phyloP scores from a whole-genome alignment of 192 early-diverging fungal genomes.

The Coemansia sp. region DNA sequence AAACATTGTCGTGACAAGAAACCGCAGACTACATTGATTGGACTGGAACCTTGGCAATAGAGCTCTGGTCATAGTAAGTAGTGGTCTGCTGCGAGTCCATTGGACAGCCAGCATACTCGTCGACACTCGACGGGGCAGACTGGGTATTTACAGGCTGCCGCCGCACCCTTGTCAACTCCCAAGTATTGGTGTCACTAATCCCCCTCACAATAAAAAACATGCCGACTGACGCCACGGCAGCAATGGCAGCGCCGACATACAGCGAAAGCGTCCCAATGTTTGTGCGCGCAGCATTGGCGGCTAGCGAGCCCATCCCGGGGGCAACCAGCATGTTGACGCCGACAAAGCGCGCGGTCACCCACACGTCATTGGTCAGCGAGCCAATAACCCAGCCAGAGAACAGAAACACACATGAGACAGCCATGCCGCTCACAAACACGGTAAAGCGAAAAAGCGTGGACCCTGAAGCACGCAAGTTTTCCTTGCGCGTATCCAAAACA shows the following conservation, averaged over 20 bases:
- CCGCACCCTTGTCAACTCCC: conserved; percentile 13
- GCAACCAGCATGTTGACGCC: conserved; percentile 5
- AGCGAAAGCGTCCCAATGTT: background rate
- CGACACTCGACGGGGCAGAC: background rate
- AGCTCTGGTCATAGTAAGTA: background rate
- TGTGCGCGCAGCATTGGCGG: background rate
- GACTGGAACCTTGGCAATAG: background rate
- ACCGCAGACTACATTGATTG: too few species aligned
- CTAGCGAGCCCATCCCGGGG: conserved; percentile 8
- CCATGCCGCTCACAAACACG: conserved; percentile 15
- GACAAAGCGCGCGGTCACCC: conserved; percentile 12
- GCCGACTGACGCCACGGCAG: background rate
- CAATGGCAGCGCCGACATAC: conserved; percentile 13
- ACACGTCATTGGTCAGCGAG: conserved; percentile 20
- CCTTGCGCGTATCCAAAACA: background rate
- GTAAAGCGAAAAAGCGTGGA: conserved; percentile 6
- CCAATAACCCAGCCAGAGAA: conserved; percentile 28
- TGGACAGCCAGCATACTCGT: background rate
- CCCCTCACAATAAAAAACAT: conserved; percentile 14
- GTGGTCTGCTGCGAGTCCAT: background rate
- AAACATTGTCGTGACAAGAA: too few species aligned
- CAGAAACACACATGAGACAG: conserved; percentile 17
- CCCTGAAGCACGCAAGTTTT: background rate
- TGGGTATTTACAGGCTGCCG: background rate
- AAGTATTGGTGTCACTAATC: conserved; percentile 22